phyloP scores from a whole-genome alignment of 371 early-diverging fungal species.

The Saksenaea oblongispora region DNA sequence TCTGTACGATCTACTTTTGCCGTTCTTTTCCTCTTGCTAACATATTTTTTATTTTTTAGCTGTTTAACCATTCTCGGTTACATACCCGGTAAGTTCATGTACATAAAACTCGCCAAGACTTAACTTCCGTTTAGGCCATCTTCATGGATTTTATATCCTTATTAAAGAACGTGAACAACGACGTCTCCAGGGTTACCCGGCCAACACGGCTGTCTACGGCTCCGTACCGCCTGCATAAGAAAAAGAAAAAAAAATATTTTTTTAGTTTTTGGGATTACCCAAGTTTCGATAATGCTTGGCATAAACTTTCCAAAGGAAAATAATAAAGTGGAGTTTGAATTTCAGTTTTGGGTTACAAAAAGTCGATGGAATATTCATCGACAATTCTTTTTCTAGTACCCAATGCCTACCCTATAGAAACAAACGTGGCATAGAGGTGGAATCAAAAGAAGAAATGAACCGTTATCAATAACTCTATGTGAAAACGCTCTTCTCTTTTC shows the following conservation, averaged over 20 bases:
- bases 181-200: background rate
- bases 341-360: no score
- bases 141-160: constrained; percentile 49
- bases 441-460: no score
- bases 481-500: no score
- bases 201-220: background rate
- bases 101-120: background rate
- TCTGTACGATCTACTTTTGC: constrained; percentile 24
- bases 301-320: no score
- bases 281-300: no score
- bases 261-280: no score
- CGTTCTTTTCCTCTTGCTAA: background rate
- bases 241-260: background rate
- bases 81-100: constrained; percentile 26
- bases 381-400: no score
- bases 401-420: no score
- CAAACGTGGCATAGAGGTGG: no score
- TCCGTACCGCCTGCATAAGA: background rate
- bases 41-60: constrained; percentile 12
- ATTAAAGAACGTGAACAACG: constrained; percentile 36
- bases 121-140: constrained; percentile 22
- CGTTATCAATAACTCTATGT: no score
- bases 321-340: no score
- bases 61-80: constrained; percentile 42
- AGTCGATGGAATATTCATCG: no score